Conservation (phyloP, 78 protist species). For the Dictyostelium firmibasis region DNA sequence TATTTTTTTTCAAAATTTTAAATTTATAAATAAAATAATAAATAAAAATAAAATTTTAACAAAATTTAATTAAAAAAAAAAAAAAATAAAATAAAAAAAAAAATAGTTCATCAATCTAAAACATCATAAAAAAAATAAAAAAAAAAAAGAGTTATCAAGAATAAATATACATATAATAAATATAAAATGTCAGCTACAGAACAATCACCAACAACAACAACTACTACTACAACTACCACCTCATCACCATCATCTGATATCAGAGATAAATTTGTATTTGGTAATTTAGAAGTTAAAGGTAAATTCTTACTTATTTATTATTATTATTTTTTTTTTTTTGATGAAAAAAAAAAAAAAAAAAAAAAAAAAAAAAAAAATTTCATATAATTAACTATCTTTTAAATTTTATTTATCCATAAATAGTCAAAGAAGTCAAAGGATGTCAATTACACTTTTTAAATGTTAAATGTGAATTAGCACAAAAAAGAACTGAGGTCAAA, state of each 20-base stretch:
- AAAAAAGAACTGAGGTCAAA: slow-evolving; percentile 49
- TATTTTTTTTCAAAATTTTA: too few species aligned
- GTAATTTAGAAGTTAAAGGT: slow-evolving; percentile 62
- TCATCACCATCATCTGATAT: slow-evolving; percentile 29
- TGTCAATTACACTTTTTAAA: slow-evolving; percentile 62
- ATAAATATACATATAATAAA: too few species aligned
- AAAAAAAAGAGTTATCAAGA: too few species aligned
- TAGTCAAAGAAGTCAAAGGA: slow-evolving; percentile 69
- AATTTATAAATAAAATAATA: too few species aligned
- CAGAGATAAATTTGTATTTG: slow-evolving; percentile 61
- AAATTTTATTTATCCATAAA: not conserved
- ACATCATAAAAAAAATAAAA: too few species aligned
- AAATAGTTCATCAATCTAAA: too few species aligned
- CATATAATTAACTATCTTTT: not conserved
- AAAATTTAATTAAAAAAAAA: too few species aligned
- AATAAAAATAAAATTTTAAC: too few species aligned
- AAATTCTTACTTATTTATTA: not conserved
- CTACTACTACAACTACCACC: not conserved
- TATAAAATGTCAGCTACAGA: not conserved
- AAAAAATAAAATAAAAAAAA: too few species aligned
- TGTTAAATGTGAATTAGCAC: slow-evolving; percentile 65
- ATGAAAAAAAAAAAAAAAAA: too few species aligned
- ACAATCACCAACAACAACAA: slow-evolving; percentile 14
- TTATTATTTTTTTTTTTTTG: not conserved
- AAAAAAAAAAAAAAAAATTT: not conserved